phyloP scores from a whole-genome alignment of 352 stramenopile genomes.

The Phytophthora sansomeana region DNA sequence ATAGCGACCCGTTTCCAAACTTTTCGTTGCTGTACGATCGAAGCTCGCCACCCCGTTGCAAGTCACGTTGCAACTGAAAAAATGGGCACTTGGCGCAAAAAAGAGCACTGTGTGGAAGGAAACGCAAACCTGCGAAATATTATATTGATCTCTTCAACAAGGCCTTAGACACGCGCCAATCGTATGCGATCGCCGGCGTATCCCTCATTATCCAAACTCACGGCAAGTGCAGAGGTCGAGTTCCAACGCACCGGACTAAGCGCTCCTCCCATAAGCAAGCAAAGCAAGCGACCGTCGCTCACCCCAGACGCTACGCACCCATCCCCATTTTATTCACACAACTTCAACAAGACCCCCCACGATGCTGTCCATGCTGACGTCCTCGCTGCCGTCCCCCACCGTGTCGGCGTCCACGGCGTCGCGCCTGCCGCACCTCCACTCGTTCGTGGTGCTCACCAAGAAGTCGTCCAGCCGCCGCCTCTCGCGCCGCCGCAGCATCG shows the following conservation, averaged over 20 bases:
- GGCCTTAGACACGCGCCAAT: background rate
- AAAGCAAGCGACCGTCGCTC: background rate
- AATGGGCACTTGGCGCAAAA: background rate
- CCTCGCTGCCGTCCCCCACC: constrained; percentile 40
- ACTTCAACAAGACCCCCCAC: constrained; percentile 20
- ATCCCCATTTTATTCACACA: constrained; percentile 8
- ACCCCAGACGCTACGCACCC: constrained; percentile 1
- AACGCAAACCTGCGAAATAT: background rate
- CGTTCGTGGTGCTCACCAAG: constrained; percentile 50
- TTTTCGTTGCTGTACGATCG: too few species aligned
- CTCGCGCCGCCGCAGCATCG: constrained; percentile 41
- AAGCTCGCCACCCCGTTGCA: too few species aligned
- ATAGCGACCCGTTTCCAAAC: too few species aligned
- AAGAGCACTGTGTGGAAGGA: background rate
- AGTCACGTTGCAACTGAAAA: too few species aligned
- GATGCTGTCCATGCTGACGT: constrained; percentile 35
- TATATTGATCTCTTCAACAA: constrained; percentile 3
- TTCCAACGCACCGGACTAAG: background rate
- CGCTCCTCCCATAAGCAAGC: too few species aligned
- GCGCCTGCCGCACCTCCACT: constrained; percentile 37
- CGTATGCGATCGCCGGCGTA: background rate
- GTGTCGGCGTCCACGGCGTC: constrained; percentile 6
- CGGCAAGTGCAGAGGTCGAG: background rate
- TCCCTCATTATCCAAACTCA: constrained; percentile 18
- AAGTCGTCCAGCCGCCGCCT: constrained; percentile 38